Evolutionary conservation across 495 filamentous ascomycete species (phyloP).

Genomic region (Penicillium angulare): DNA sequence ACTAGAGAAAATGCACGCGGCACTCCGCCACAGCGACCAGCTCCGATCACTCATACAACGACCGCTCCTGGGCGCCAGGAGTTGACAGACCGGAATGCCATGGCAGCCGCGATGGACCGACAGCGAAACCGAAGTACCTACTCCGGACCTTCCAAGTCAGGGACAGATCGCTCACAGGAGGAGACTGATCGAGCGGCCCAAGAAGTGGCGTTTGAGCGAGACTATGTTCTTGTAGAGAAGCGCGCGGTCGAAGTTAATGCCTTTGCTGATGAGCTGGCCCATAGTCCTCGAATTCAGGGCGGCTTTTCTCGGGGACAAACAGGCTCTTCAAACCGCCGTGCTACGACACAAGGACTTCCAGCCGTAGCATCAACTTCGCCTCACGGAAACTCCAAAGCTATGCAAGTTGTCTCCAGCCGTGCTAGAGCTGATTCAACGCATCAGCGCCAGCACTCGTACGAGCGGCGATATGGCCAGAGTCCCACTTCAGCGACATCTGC

Average conservation of each 20-base stretch:
- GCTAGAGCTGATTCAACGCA: slow-evolving; percentile 62
- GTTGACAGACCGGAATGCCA: slow-evolving; percentile 33
- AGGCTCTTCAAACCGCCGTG: slow-evolving; percentile 62
- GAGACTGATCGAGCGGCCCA: slow-evolving; percentile 76
- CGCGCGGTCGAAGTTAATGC: slow-evolving; percentile 93
- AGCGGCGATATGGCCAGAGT: slow-evolving; percentile 72
- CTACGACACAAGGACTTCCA: slow-evolving; percentile 61
- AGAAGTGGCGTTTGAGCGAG: slow-evolving; percentile 84
- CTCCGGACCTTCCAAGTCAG: slow-evolving; percentile 43
- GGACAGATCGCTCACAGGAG: slow-evolving; percentile 45
- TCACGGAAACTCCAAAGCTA: slow-evolving; percentile 52
- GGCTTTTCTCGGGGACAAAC: slow-evolving; percentile 36
- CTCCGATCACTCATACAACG: slow-evolving; percentile 44
- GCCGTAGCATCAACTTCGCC: slow-evolving; percentile 35
- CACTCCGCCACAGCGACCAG: slow-evolving; percentile 37
- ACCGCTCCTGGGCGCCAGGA: slow-evolving; percentile 65
- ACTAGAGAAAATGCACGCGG: slow-evolving; percentile 27
- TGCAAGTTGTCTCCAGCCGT: slow-evolving; percentile 65
- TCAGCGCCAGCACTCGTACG: slow-evolving; percentile 70
- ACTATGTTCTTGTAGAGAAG: slow-evolving; percentile 96
- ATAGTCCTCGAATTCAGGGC: slow-evolving; percentile 61
- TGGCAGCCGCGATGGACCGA: slow-evolving; percentile 46
- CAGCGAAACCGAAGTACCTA: slow-evolving; percentile 47
- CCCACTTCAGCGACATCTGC: slow-evolving; percentile 81
- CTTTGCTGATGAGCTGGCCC: slow-evolving; percentile 89